Percentiles rank a stretch among this genome's conserved stretches.
phyloP scores from a whole-genome alignment of 2,329 filamentous ascomycete species.

The Rhynchosporium agropyri region DNA sequence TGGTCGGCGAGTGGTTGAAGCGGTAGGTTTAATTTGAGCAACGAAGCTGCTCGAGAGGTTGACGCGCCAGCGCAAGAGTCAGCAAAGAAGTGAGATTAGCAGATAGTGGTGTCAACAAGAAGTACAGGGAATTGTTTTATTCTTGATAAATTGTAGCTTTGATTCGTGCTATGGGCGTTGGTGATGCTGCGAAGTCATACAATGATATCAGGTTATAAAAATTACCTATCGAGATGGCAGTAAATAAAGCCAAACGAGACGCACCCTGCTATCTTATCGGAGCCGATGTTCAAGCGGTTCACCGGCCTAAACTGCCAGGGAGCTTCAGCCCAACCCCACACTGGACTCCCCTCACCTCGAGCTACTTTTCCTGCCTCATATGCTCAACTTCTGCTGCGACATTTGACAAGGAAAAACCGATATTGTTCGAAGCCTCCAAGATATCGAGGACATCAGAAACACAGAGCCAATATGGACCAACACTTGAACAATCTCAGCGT shows the following conservation, averaged over 20 bases:
- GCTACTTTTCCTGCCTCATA: background rate
- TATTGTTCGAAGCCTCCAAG: background rate
- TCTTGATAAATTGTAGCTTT: background rate
- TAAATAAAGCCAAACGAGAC: slow-evolving; percentile 12
- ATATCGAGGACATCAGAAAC: background rate
- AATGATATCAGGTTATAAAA: too few relatives aligned
- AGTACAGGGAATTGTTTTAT: background rate
- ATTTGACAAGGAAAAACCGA: background rate
- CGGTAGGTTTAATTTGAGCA: background rate
- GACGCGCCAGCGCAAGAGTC: background rate
- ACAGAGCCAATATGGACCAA: slow-evolving; percentile 17
- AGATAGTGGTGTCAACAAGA: background rate
- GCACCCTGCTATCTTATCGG: background rate
- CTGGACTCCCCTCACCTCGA: background rate
- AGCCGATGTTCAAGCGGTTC: background rate
- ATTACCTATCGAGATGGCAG: background rate
- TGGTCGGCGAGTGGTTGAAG: background rate
- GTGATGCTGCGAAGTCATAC: background rate
- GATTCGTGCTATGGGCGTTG: background rate
- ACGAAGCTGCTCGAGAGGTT: background rate
- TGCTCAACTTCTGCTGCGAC: background rate
- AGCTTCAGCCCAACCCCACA: slow-evolving; percentile 3
- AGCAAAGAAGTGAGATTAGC: background rate
- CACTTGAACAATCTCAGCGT: slow-evolving; percentile 33
- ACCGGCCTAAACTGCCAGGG: slow-evolving; percentile 12